Conservation (phyloP, 2,329 filamentous ascomycete genomes). For the Botrytis medusae region DNA sequence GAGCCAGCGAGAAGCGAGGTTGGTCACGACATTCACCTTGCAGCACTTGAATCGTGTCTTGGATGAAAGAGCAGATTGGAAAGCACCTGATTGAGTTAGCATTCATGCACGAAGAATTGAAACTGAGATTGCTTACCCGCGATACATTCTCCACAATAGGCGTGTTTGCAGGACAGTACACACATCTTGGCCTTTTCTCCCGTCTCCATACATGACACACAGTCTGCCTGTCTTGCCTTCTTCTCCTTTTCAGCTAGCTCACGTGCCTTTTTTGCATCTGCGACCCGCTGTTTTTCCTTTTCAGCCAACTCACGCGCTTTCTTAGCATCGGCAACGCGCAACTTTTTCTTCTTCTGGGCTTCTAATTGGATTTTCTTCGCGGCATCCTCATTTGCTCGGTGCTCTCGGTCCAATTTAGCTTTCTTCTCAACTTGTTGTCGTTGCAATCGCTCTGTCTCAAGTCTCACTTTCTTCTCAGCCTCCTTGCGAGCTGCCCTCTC, state of each 20-base stretch:
- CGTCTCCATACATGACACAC: conserved; percentile 30
- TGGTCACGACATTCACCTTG: conserved; percentile 15
- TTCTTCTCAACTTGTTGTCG: not conserved
- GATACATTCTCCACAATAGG: conserved; percentile 30
- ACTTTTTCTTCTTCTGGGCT: conserved; percentile 2
- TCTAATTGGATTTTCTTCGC: conserved; percentile 2
- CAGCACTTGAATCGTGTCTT: conserved; percentile 30
- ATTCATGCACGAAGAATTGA: not conserved
- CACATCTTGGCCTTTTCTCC: conserved; percentile 24
- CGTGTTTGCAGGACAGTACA: conserved; percentile 28
- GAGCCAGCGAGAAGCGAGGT: conserved; percentile 12
- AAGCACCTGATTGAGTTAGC: conserved; percentile 25
- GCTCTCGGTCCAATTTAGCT: conserved; percentile 1
- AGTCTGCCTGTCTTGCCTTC: conserved; percentile 24
- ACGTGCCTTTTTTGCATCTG: conserved; percentile 7
- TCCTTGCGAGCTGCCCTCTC: conserved; percentile 2
- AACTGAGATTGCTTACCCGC: conserved; percentile 20
- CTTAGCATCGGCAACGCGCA: conserved; percentile 1
- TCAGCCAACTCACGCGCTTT: conserved; percentile 1
- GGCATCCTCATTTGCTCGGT: not conserved
- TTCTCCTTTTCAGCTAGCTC: conserved; percentile 18
- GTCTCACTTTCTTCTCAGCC: conserved; percentile 6
- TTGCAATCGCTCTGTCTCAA: conserved; percentile 12
- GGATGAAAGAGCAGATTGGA: conserved; percentile 30
- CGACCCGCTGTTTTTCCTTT: conserved; percentile 5